Percentiles rank a stretch among this genome's conserved stretches.
Conservation (phyloP, 2,329 filamentous ascomycete genomes). For the Colletotrichum paranaense region DNA sequence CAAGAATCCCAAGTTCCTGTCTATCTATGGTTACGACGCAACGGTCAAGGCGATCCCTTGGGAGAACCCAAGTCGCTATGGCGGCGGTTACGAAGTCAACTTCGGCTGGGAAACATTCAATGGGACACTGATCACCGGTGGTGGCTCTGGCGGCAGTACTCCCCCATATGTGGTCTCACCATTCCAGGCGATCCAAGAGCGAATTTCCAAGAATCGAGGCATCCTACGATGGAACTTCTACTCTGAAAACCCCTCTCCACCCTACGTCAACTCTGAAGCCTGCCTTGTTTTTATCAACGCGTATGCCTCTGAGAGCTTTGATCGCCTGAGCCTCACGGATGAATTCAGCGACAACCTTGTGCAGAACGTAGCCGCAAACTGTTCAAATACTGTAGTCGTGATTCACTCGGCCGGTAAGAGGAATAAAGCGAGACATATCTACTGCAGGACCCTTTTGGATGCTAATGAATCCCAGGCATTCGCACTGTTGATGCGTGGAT, state of each 20-base stretch:
- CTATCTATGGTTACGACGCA: conserved; percentile 75
- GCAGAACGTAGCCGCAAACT: conserved; percentile 66
- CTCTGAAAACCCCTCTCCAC: conserved; percentile 52
- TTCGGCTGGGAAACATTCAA: conserved; percentile 53
- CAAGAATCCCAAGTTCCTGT: conserved; percentile 60
- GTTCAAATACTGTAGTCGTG: conserved; percentile 72
- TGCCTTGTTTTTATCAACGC: conserved; percentile 77
- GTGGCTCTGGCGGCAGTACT: conserved; percentile 42
- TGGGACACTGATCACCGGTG: conserved; percentile 53
- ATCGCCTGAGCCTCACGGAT: conserved; percentile 72
- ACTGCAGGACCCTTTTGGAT: neutral
- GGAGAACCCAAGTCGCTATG: conserved; percentile 40
- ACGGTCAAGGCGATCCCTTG: conserved; percentile 45
- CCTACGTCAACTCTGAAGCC: conserved; percentile 66
- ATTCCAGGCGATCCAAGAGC: conserved; percentile 64
- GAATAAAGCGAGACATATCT: conserved; percentile 38
- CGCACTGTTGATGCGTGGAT: conserved; percentile 71
- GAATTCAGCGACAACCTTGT: conserved; percentile 72
- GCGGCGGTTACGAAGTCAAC: conserved; percentile 54
- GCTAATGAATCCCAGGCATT: conserved; percentile 40
- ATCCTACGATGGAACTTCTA: conserved; percentile 69
- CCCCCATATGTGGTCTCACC: conserved; percentile 46
- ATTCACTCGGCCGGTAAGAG: conserved; percentile 68
- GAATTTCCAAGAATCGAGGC: conserved; percentile 60
- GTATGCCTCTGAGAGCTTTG: conserved; percentile 79